These are phyloP conservation scores for Gossypium davidsonii DNA, from an alignment of 441 rosid species.

Conservation along the genomic window DNA sequence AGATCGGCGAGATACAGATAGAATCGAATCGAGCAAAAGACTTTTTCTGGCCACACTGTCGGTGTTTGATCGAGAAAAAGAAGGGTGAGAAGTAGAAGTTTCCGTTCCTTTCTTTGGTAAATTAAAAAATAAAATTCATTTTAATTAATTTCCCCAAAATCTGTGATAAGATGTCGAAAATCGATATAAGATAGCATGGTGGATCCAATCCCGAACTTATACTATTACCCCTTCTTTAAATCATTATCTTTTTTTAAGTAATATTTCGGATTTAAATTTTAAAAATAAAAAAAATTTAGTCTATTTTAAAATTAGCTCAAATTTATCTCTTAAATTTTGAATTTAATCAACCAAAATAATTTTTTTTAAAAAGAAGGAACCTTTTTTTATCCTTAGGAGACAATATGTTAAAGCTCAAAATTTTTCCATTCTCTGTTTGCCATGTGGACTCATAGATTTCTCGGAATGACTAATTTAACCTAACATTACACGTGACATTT, in stretches of 20 bases:
- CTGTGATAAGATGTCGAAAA: slow-evolving; percentile 1
- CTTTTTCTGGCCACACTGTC: slow-evolving; percentile 3
- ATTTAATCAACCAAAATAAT: too few species aligned
- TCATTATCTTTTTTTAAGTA: too few species aligned
- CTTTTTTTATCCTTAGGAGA: too few species aligned
- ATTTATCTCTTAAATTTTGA: too few species aligned
- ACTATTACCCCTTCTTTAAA: not conserved
- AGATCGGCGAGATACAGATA: not conserved
- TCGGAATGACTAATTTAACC: not conserved
- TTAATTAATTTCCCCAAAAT: slow-evolving; percentile 5
- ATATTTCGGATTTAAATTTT: too few species aligned
- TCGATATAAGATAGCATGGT: not conserved
- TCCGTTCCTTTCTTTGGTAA: not conserved
- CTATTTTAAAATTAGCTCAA: too few species aligned
- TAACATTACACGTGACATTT: not conserved
- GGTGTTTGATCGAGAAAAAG: slow-evolving; percentile 10
- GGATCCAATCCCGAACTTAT: not conserved
- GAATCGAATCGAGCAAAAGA: slow-evolving; percentile 7
- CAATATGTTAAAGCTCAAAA: not conserved
- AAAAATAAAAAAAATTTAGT: too few species aligned
- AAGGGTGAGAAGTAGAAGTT: not conserved
- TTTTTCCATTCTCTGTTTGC: not conserved
- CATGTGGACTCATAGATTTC: not conserved
- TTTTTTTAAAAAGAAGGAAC: too few species aligned
- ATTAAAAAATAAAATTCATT: not conserved